Conservation (phyloP, 139 green algal genomes). For the Pseudopediastrum boryanum region DNA sequence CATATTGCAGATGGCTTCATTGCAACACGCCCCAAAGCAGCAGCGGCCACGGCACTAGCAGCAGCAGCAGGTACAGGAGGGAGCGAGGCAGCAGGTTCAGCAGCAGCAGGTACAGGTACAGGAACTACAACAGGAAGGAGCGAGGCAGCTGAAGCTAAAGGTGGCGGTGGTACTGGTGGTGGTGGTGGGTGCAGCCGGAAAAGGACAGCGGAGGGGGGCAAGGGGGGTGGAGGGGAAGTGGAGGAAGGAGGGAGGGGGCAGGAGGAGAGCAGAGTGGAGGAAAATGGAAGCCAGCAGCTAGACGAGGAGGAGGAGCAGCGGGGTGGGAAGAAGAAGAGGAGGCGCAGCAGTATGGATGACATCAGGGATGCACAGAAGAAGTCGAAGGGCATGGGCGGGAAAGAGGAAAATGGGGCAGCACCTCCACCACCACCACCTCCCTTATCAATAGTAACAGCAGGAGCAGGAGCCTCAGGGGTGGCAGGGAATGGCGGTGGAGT, state of each 20-base stretch:
- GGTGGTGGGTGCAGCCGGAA: too few species aligned
- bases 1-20: conserved; percentile 44
- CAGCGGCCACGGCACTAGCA: conserved; percentile 5
- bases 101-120: conserved; percentile 7
- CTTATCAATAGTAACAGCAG: not conserved
- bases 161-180: not conserved
- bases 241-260: too few species aligned
- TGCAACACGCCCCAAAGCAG: conserved; percentile 1
- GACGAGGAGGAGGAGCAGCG: conserved; percentile 3
- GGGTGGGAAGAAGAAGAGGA: not conserved
- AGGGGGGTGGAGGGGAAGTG: not conserved
- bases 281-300: not conserved
- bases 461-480: not conserved
- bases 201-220: not conserved
- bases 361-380: not conserved
- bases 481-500: not conserved
- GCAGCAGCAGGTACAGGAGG: conserved; percentile 19
- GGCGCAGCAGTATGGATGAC: not conserved
- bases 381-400: not conserved
- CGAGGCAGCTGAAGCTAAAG: not conserved
- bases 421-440: not conserved
- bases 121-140: not conserved
- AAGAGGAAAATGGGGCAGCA: not conserved
- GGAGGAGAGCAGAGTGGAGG: not conserved
- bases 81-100: conserved; percentile 7